Base-by-base conservation (phyloP, 495 filamentous ascomycete species). In the Articulospora tetracladia region DNA sequence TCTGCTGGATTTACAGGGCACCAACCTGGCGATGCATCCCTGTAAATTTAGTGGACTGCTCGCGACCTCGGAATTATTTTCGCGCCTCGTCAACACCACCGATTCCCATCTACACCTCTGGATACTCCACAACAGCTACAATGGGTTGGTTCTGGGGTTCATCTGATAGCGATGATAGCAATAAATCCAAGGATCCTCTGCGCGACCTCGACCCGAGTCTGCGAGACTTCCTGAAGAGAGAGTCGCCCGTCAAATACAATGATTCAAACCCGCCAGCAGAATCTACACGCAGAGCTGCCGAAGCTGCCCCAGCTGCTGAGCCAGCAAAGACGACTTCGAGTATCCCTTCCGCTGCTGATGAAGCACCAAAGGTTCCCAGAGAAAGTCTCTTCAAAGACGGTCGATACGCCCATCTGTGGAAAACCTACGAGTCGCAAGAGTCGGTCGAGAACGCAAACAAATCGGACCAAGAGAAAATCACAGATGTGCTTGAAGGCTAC, bases 391-490 rank as follows among this genome's bases (percentile, higher is more conserved):
- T 78, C 81, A 66, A 72, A 59, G 94, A 97, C 74, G 92, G 92
- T 61, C 89, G 94, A 59, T 98, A 97, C 72, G 91, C 92, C 49
- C 82, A 97, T 76, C 80, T 98, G 28, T 98, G 94, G 94, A 88
- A 86, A 70, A 89, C 82, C 48, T 97, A 98, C 81, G 77, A 81
- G 54, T 83, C 93, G 1, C 83, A 84, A 11, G 63, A 72, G 1
- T 77, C 83, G 24, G 72, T 91, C 51, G 86, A 95, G 59, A 76
- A 77, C 24, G 77, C 82, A 34, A 72, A 69, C 27, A 88, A 88
- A 67, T 84, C 83, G 28, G 85, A 93, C 46, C 82, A 88, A 69
- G 88, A 92, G 67, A 85, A 83, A 67, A 79, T 93, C 41, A 71
- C 74, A 54, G 86, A 90, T 68, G 84, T 97, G 58, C 77, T 97